Base-by-base conservation (phyloP, 176 grass and related monocot species). In the Microstegium vimineum region DNA sequence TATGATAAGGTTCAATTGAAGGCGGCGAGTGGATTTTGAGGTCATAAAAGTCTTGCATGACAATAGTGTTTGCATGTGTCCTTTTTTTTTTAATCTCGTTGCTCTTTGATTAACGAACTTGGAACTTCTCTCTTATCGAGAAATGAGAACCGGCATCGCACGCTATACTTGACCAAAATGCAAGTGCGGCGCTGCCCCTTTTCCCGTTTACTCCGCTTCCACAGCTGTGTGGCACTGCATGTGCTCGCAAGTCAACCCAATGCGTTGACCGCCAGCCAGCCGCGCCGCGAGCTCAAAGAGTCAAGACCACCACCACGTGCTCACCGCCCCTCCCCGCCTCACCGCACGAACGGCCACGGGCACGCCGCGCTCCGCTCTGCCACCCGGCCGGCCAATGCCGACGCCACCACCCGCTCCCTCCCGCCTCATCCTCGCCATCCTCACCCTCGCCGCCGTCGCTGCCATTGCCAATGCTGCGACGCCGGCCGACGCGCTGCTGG, bases 401-500 rank as follows among this genome's bases (percentile, higher is more conserved):
- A 84, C 35, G 43, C 80, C 75, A 56, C 47, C 51, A 18, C 18
- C 59, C 25, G 54, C 60, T 17, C 27, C 40, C 69, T 5, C 33
- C 15, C 6, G 10, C 62, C 10, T 32, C 37, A 5, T 69, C 37
- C 63, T 42, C 14, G 51, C 38, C 54, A 37, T 59, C 46, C 13
- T 49, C 25, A 4, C 71, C 51, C 3, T 86, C 31, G 0, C 57
- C 63, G 9, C 81, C 64, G 8, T 51, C 35, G 22, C 38, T 5
- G 69, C 38, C 40, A 38, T 10, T 11, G 40, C 78, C 69, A 42
- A 18, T 11, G 54, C 71, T 0, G 76, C 79, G 52, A 66, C 68
- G 15, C 66, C 90, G 66, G 82, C 71, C 25, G 66, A 72, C 42
- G 91, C 82, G 18, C 87, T 97, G 4, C 74, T 94, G 38, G 75